A percentile compares a stretch with the other conserved stretches of the same genome.
Conservation (phyloP, 805 yeast genomes). For the Grigorovia yakushimaensis region DNA sequence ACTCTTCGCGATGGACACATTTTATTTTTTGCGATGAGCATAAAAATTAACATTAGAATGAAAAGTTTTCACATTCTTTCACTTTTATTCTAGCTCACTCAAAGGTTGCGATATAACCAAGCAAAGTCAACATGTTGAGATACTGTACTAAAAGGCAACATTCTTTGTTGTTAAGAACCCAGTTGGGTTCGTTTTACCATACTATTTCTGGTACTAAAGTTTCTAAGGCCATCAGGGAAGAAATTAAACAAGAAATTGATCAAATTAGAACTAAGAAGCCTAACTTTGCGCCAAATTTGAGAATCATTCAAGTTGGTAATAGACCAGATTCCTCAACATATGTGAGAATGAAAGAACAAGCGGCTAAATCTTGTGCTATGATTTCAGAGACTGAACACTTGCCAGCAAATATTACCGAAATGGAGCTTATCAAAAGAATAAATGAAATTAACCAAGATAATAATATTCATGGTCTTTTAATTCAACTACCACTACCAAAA, state of each 20-base stretch:
- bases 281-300: constrained; percentile 52
- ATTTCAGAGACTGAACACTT: constrained; percentile 50
- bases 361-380: constrained; percentile 62
- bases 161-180: background rate
- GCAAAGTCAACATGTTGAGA: constrained; percentile 1
- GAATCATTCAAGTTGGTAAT: constrained; percentile 68
- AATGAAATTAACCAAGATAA: constrained; percentile 47
- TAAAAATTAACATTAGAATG: background rate
- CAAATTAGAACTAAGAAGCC: constrained; percentile 32
- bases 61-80: background rate
- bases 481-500: constrained; percentile 68
- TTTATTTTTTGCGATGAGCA: background rate
- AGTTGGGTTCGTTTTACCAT: constrained; percentile 11
- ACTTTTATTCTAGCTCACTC: background rate
- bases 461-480: constrained; percentile 59
- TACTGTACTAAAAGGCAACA: background rate
- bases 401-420: constrained; percentile 47
- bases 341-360: constrained; percentile 70
- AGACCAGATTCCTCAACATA: constrained; percentile 76
- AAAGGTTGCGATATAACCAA: too few relatives aligned
- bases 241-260: constrained; percentile 32
- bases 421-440: constrained; percentile 45
- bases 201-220: constrained; percentile 40
- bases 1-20: too few relatives aligned
- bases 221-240: constrained; percentile 36